Conservation (phyloP, 371 early-diverging fungal genomes). For the Mortierella sp. region DNA sequence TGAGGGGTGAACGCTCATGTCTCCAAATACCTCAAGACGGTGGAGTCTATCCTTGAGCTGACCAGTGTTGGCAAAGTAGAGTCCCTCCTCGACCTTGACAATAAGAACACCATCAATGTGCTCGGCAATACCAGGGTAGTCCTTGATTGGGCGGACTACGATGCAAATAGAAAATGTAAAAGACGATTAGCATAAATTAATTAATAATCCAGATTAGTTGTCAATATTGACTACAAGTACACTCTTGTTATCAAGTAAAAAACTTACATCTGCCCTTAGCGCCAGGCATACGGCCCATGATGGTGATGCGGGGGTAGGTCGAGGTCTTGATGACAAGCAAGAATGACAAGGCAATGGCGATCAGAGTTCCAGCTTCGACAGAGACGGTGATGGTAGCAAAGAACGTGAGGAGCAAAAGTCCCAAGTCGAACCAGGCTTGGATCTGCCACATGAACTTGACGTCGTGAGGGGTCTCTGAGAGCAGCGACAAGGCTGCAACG, state of each 20-base stretch:
- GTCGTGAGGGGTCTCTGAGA: slow-evolving; percentile 86
- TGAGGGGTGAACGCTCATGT: slow-evolving; percentile 91
- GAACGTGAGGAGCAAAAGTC: slow-evolving; percentile 85
- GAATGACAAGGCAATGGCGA: slow-evolving; percentile 88
- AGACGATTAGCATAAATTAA: slow-evolving; percentile 16
- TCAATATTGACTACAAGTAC: not conserved
- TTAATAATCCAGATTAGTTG: not conserved
- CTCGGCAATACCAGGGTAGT: slow-evolving; percentile 76
- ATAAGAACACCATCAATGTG: slow-evolving; percentile 88
- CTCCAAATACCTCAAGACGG: slow-evolving; percentile 93
- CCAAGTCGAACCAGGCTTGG: slow-evolving; percentile 90
- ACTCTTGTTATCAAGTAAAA: not conserved
- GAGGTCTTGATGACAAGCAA: slow-evolving; percentile 92
- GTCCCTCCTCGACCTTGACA: slow-evolving; percentile 89
- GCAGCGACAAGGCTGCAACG: slow-evolving; percentile 86
- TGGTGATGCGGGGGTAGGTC: slow-evolving; percentile 85
- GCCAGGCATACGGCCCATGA: slow-evolving; percentile 70
- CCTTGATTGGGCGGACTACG: slow-evolving; percentile 67
- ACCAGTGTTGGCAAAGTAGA: slow-evolving; percentile 96
- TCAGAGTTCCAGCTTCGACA: slow-evolving; percentile 91
- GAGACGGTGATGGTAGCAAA: slow-evolving; percentile 86
- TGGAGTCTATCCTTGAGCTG: slow-evolving; percentile 93
- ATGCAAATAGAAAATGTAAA: not conserved
- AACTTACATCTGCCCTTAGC: slow-evolving; percentile 53
- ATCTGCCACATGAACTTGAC: slow-evolving; percentile 85